Evolutionary conservation across 2,329 filamentous ascomycete species (phyloP), one percentile per base, ranked within the genome.

Genomic region (Penicillium sp.): DNA sequence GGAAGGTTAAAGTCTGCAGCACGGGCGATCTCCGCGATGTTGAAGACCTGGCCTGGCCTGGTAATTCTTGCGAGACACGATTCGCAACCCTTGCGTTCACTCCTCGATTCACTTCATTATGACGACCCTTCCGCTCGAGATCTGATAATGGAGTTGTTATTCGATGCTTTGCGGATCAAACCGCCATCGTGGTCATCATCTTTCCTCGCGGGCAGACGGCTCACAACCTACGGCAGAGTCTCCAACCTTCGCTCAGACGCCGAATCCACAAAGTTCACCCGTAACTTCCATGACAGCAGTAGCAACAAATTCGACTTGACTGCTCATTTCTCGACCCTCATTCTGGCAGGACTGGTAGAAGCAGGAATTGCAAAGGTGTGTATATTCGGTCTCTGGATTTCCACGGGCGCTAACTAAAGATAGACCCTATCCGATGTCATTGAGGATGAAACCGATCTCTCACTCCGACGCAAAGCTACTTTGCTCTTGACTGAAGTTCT

Each of bases 141-240:
- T 67, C 88, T 92, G 1, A 86, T 97, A 16, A 81, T 99, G 57
- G 94, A 99, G 70, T 79, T 99, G 11, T 75, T 99, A 16, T 97
- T 95, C 64, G 86, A 88, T 64, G 82, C 87, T 18, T 76, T 99
- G 48, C 86, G 93, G 34, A 97, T 99, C 68, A 97, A 97, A 64
- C 88, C 92, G 55, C 86, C 94, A 42, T 87, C 92, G 8, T 99
- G 94, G 94, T 95, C 94, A 7, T 92, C 91, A 0, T 95, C 93
- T 0, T 99, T 96, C 71, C 83, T 99, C 44, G 94, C 95, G 34
- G 95, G 94, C 7, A 85, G 94, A 61, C 83, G 95, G 56, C 79
- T 99, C 44, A 99, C 95, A 0, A 99, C 94, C 0, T 99, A 99
- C 71, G 93, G 92, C n/a, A 85, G 95, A 65, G 92, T 97, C 36